Conservation (phyloP, 306 rosid species). For the Malus sieversii region DNA sequence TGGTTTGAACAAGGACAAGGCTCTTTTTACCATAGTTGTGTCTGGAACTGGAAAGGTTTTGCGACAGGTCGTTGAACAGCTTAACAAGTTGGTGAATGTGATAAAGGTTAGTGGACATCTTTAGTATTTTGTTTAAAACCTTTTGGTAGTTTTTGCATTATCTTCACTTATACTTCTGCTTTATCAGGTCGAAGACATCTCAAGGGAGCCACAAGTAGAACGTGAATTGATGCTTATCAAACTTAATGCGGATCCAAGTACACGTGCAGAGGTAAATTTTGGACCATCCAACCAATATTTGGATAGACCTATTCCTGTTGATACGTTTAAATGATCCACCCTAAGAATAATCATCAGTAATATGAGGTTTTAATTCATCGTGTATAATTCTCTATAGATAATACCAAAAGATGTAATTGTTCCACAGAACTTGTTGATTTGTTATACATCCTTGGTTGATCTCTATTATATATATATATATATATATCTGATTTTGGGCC, state of each 20-base stretch:
- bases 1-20: conserved; percentile 55
- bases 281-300: conserved; percentile 1
- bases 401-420: not conserved
- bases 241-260: conserved; percentile 46
- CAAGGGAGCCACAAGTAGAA: conserved; percentile 52
- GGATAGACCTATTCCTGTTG: not conserved
- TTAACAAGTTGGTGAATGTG: conserved; percentile 56
- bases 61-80: conserved; percentile 55
- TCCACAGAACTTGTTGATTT: not conserved
- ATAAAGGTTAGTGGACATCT: conserved; percentile 26
- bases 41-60: conserved; percentile 46
- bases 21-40: conserved; percentile 57
- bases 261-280: conserved; percentile 40
- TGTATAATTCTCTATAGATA: not conserved
- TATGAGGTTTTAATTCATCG: not conserved
- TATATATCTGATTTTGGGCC: not conserved
- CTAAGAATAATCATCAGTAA: not conserved
- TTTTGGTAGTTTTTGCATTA: not conserved
- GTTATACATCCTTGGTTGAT: not conserved
- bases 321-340: not conserved
- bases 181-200: conserved; percentile 52
- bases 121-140: not conserved
- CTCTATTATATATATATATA: not conserved
- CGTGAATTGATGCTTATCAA: conserved; percentile 57
- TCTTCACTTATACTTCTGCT: conserved; percentile 1